Evolutionary conservation across 129 eudicot genomes (phyloP).

Genomic region (Saposhnikovia divaricata): DNA sequence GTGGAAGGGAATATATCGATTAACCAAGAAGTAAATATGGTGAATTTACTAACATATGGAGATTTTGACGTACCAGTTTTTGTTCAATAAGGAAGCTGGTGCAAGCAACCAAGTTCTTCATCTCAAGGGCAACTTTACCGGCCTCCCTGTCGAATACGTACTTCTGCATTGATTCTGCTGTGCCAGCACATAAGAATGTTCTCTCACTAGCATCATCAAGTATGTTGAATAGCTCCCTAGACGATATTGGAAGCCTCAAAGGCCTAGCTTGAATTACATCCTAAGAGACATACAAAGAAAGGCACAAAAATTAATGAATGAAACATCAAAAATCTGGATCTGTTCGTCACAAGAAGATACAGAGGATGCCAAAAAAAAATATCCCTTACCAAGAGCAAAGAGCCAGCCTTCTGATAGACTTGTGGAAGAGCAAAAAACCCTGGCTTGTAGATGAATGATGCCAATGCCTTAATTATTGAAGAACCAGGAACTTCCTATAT

Average conservation of each 20-base stretch:
- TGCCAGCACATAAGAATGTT: conserved; percentile 83
- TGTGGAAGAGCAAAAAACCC: conserved; percentile 55
- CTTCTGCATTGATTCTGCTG: conserved; percentile 75
- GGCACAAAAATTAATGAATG: background rate
- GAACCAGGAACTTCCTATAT: conserved; percentile 74
- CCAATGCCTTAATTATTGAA: conserved; percentile 46
- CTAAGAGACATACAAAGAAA: conserved; percentile 27
- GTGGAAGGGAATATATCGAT: background rate
- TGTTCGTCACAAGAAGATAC: background rate
- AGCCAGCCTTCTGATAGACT: conserved; percentile 67
- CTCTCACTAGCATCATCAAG: conserved; percentile 84
- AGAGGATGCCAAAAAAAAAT: background rate
- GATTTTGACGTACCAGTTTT: conserved; percentile 54
- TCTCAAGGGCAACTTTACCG: conserved; percentile 57
- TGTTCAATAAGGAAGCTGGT: conserved; percentile 86
- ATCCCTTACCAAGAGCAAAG: conserved; percentile 51
- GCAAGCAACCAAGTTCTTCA: conserved; percentile 71
- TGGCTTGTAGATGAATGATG: conserved; percentile 42
- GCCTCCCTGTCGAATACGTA: conserved; percentile 73
- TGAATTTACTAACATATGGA: conserved; percentile 2
- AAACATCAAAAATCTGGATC: background rate
- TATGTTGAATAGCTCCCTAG: conserved; percentile 58
- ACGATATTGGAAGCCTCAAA: conserved; percentile 53
- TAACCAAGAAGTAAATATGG: background rate
- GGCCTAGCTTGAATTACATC: conserved; percentile 68